Evolutionary conservation across 495 filamentous ascomycete genomes (phyloP).

Genomic region (Annulohypoxylon bovei): DNA sequence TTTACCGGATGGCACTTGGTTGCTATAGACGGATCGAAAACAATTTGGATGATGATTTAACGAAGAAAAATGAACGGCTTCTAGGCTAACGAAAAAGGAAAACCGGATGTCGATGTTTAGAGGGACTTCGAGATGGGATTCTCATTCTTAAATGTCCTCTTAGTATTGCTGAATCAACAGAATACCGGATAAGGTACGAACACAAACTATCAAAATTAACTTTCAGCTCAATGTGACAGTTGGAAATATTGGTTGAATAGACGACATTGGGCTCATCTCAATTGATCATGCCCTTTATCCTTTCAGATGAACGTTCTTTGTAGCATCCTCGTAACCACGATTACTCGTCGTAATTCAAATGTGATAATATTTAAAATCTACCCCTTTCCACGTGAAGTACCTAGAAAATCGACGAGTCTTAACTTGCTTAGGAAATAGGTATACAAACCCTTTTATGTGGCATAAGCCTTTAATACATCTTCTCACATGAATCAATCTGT

Average conservation of each 20-base stretch:
- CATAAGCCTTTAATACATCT: neutral
- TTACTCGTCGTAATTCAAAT: neutral
- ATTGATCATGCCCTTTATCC: neutral
- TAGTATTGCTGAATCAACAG: neutral
- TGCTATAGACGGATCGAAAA: neutral
- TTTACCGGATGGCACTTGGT: neutral
- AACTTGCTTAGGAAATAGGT: neutral
- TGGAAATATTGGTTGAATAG: neutral
- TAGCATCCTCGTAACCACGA: neutral
- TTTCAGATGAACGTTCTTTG: neutral
- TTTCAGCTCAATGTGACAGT: neutral
- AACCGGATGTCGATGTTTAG: neutral
- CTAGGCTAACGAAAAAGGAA: conserved; percentile 3
- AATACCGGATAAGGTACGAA: neutral
- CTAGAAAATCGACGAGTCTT: neutral
- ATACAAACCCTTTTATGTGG: neutral
- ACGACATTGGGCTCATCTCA: neutral
- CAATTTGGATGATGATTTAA: neutral
- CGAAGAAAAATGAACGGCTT: conserved; percentile 1
- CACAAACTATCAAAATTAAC: neutral
- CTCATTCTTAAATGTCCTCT: neutral
- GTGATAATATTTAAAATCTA: no score
- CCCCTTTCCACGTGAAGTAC: no score
- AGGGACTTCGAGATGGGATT: neutral
- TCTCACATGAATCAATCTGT: neutral